Evolutionary conservation across 768 basidiomycete species (phyloP).

Genomic region (Rubroboletus satanas): DNA sequence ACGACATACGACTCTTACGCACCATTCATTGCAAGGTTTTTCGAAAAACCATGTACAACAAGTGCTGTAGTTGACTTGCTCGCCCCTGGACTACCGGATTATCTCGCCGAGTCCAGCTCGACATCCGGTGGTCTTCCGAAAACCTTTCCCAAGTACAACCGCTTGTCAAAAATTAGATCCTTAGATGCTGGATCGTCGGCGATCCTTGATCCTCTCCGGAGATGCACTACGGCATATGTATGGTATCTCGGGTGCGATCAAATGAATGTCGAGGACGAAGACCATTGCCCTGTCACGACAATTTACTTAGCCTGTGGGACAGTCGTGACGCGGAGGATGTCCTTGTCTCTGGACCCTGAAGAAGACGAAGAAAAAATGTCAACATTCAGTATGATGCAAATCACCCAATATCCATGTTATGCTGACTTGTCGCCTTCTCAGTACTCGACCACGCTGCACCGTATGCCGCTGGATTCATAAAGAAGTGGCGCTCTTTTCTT

Average conservation of each 20-base stretch:
- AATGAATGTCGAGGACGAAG: not conserved
- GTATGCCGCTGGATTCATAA: conserved; percentile 1
- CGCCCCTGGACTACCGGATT: conserved; percentile 20
- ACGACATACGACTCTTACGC: conserved; percentile 17
- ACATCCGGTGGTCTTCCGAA: conserved; percentile 18
- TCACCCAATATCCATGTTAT: not conserved
- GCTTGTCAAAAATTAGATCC: not conserved
- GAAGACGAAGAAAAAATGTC: conserved; percentile 8
- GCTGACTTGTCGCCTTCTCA: not conserved
- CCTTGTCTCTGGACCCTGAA: not conserved
- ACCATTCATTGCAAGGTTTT: conserved; percentile 9
- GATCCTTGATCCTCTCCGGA: not conserved
- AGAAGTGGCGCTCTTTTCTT: conserved; percentile 14
- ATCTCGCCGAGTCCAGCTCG: conserved; percentile 12
- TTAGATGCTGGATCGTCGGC: not conserved
- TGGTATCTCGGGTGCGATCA: not conserved
- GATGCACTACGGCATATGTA: conserved; percentile 2
- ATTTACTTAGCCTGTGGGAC: not conserved
- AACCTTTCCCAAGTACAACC: conserved; percentile 8
- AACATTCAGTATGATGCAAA: conserved; percentile 7
- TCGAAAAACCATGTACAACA: conserved; percentile 2
- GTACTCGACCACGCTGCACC: conserved; percentile 8
- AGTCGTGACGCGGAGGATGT: not conserved
- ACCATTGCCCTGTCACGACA: not conserved
- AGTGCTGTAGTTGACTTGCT: conserved; percentile 7